A percentile compares a stretch with the other conserved stretches of the same genome.
Conservation (phyloP, 1,284 basidiomycete genomes). For the Papiliotrema flavescens region DNA sequence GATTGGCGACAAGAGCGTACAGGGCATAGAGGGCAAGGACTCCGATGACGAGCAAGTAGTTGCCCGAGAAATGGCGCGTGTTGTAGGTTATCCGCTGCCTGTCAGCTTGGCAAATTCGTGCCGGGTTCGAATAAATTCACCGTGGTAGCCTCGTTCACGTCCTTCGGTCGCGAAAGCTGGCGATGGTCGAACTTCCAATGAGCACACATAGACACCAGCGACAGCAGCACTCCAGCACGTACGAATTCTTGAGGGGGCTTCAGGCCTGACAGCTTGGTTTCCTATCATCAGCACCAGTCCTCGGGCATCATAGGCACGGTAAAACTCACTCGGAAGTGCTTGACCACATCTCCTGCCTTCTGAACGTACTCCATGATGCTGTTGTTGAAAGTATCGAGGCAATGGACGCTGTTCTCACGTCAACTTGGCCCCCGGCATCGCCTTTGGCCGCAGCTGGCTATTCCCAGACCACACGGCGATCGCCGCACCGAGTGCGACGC, state of each 20-base stretch:
- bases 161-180: slow-evolving; percentile 66
- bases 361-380: slow-evolving; percentile 26
- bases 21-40: slow-evolving; percentile 86
- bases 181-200: slow-evolving; percentile 69
- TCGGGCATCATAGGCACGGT: not conserved
- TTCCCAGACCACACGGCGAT: not conserved
- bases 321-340: slow-evolving; percentile 26
- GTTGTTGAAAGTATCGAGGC: not conserved
- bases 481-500: not conserved
- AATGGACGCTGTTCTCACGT: not conserved
- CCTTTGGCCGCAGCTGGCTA: not conserved
- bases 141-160: slow-evolving; percentile 60
- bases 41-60: slow-evolving; percentile 80
- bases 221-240: slow-evolving; percentile 10
- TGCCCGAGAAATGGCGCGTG: slow-evolving; percentile 87
- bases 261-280: slow-evolving; percentile 33
- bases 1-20: slow-evolving; percentile 53
- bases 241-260: slow-evolving; percentile 41
- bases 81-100: slow-evolving; percentile 82
- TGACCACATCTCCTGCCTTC: slow-evolving; percentile 25
- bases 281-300: slow-evolving; percentile 13
- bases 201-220: not conserved
- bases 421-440: too few species aligned
- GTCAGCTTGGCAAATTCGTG: not conserved
- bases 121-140: slow-evolving; percentile 27